Evolutionary conservation across 2,329 filamentous ascomycete genomes (phyloP), one percentile per base, ranked within the genome.

Genomic region (Ophiognomonia clavigignenti-juglandacearum): DNA sequence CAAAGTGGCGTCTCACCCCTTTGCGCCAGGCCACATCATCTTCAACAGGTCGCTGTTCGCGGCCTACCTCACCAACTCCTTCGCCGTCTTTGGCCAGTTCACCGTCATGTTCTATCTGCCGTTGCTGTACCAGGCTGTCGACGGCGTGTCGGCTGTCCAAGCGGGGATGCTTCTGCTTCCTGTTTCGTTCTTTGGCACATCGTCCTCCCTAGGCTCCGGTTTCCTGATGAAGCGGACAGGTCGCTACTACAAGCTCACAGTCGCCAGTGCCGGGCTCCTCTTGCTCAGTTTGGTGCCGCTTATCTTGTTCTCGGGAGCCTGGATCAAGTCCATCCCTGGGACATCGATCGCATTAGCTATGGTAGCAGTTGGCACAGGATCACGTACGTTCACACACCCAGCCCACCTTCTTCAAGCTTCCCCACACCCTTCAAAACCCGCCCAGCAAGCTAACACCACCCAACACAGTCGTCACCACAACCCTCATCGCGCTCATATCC

Each of bases 61-160:
- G 3, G 80, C 78, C 60, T 90, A 85, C 56, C 64, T 82, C 1
- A 80, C 79, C 61, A 89, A 89, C 62, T 87, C 89, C 66, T 89
- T 88, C 62, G 73, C 77, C 43, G 77, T 85, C 44, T 79, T 73
- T 1, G 82, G 77, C 13, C 67, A 73, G 51, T 66, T 71, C 58
- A 75, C 78, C 0, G 66, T 75, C 1, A 54, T 86, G 4, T 92
- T 88, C 69, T 88, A 87, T 65, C 68, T 88, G n/a, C 85, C 87
- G 1, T 70, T 92, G 2, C 88, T 85, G 64, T 88, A 86, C 65
- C 88, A 92, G 64, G 86, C 83, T 5, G 82, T 85, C 1, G 72
- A 84, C 41, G 80, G 78, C 5, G 67, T 82, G 20, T 76, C 74
- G 4, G 83, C 87, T 1, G 82, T 83, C 0, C 63, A 71, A 45